Evolutionary conservation across 2,329 filamentous ascomycete species (phyloP), one percentile per base, ranked within the genome.

Genomic region (Phyllosticta capitalensis): DNA sequence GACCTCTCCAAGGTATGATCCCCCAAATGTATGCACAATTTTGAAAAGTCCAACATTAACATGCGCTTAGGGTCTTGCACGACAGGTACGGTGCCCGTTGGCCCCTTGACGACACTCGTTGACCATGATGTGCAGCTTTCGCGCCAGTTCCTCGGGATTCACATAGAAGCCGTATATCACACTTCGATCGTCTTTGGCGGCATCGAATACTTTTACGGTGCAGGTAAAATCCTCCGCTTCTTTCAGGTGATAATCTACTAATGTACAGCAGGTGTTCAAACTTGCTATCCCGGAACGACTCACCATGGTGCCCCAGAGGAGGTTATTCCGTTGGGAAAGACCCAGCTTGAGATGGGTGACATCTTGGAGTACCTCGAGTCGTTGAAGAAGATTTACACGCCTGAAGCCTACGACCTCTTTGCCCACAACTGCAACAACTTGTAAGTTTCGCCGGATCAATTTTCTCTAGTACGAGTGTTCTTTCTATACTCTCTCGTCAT

Each of bases 401-500:
- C 87, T 9, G 85, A 91, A 83, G 88, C 89, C 0, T 97, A 97
- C 68, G 90, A 96, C 69, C 77, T 96, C 5, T 96, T 89, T 76
- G 66, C 83, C 26, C 91, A 96, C 74, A 99, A 99, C 71, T 97
- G 92, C 78, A 99, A 97, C 76, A 96, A 96, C 73, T 99, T 97
- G 63, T 65, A 30, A 53, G 55, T 12, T 21, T 22, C 17, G 30
- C 17, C 14, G n/a, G 7, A 26, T 7, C 24, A 7, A n/a, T n/a
- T 26, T 7, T 26, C 24, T 26, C 7, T 26, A 7, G 24, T 4
- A 26, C 3, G 7, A 7, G 7, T 4, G 3, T 26, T 21, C 1
- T 17, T 17, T 14, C 7, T 50, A 22, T n/a, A n/a, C n/a, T n/a
- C n/a, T n/a, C n/a, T n/a, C n/a, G n/a, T n/a, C n/a, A n/a, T 14